Evolutionary conservation across 2,329 filamentous ascomycete species (phyloP), one percentile per base, ranked within the genome.

Genomic region (Hansfordia pulvinata): DNA sequence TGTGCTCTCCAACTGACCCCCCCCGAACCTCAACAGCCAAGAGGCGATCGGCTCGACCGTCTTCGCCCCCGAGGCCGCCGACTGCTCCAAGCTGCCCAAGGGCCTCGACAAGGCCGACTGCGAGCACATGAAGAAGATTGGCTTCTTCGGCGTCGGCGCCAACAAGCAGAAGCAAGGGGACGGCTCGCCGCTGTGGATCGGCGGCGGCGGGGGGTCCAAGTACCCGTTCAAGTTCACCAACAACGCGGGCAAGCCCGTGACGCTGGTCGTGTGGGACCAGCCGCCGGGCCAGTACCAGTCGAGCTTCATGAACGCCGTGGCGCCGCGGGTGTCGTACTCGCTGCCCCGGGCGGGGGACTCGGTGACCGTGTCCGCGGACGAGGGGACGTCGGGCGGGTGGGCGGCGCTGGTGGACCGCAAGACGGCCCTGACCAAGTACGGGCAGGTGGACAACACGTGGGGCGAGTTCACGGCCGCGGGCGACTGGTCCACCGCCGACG

Each of bases 371-470:
- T 56, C 54, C 20, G 46, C 53, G 23, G 50, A 43, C 15, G 41
- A 45, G 23, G 44, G 41, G 23, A 41, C 53, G 5, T 47, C 52
- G 12, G 50, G 54, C 17, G 56, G 47, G n/a, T 61, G 52, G 40
- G 41, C 55, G 5, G 44, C 49, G 10, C 42, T 56, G 16, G 52
- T 47, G 42, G 29, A 39, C 31, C 30, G 30, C 25, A 20, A 23
- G 16, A 46, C 41, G 6, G 21, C 36, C 10, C 40, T 50, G 32
- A 52, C 48, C 19, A 30, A 32, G 29, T 47, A 38, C 30, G 57
- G 56, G 19, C 54, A 56, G 39, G 37, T 58, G 25, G 36, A 40
- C 35, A 50, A 61, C 35, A 58, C 57, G 17, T 60, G 57, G 53
- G 52, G 47, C 28, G 58, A 62, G 45, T 53, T 49, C 29, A 58